phyloP scores from a whole-genome alignment of 805 yeast genomes.

The Diddensiella santjacobensis region DNA sequence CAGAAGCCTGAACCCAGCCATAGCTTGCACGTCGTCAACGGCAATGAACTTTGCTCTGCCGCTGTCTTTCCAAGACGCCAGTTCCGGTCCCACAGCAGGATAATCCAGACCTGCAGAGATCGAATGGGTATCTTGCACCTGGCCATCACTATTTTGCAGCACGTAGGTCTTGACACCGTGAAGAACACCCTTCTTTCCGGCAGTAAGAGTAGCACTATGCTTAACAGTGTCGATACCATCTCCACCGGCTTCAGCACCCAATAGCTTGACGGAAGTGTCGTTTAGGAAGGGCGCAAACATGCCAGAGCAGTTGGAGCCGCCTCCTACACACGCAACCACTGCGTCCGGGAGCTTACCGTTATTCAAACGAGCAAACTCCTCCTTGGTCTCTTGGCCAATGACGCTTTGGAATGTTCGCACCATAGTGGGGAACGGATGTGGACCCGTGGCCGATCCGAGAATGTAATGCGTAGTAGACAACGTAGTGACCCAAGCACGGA shows the following conservation, averaged over 20 bases:
- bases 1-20: constrained; percentile 81
- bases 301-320: constrained; percentile 97
- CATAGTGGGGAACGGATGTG: constrained; percentile 97
- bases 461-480: constrained; percentile 85
- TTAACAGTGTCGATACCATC: constrained; percentile 85
- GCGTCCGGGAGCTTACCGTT: constrained; percentile 86
- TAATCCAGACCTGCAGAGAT: constrained; percentile 98
- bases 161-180: constrained; percentile 97
- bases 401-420: constrained; percentile 98
- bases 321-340: constrained; percentile 98
- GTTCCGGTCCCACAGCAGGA: constrained; percentile 99
- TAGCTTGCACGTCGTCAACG: constrained; percentile 93
- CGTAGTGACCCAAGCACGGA: constrained; percentile 91
- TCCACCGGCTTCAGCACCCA: constrained; percentile 99
- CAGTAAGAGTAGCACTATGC: constrained; percentile 95
- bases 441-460: constrained; percentile 98
- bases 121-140: constrained; percentile 95
- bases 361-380: constrained; percentile 77
- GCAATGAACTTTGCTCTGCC: constrained; percentile 91
- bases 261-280: constrained; percentile 67
- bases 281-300: constrained; percentile 91
- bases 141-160: constrained; percentile 89
- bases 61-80: constrained; percentile 89
- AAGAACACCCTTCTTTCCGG: constrained; percentile 94
- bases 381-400: constrained; percentile 91